Base-by-base conservation (phyloP, 2,329 filamentous ascomycete species). In the Metarhizium guizhouense region DNA sequence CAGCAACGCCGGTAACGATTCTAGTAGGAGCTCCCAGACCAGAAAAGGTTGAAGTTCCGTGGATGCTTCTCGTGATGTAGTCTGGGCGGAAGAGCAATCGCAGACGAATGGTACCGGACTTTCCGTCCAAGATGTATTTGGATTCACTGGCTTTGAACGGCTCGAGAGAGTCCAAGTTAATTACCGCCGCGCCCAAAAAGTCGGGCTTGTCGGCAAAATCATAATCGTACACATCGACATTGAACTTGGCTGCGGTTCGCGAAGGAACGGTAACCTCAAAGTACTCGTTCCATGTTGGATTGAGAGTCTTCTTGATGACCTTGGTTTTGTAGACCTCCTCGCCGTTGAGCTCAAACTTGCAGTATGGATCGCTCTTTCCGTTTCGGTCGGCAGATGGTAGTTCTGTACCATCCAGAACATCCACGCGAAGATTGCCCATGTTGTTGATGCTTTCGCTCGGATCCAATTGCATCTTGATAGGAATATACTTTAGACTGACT, bases 371-470 rank as follows among this genome's bases (percentile, higher is more conserved):
- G 64, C 91, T 96, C 80, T 88, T 97, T 63, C 94, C 94, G 67
- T 99, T 99, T 38, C 91, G 86, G 67, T 99, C 94, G 32, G 93
- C 93, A 1, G 94, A 86, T 7, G 94, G 94, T n/a, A 99, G 81
- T 57, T 96, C 86, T 8, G 82, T 76, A 18, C 86, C 94, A 69
- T 96, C 91, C 42, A 97, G 76, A 18, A 99, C 81, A 65, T 97
- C 91, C n/a, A 99, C 90, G 20, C 92, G 88, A 25, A 99, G 84
- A 57, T 85, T 92, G 57, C 94, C 94, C 84, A 96, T 95, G 73
- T 99, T 99, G 82, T 96, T 97, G 78, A 99, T 96, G 66, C 91
- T 96, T 73, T 99, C 94, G 64, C 86, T 90, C 0, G 94, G 88
- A 65, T 99, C 91, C 51, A 99, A 86, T 56, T 85, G 78, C 94